phyloP scores from a whole-genome alignment of 371 early-diverging fungal genomes.

The Entomophthora muscae region DNA sequence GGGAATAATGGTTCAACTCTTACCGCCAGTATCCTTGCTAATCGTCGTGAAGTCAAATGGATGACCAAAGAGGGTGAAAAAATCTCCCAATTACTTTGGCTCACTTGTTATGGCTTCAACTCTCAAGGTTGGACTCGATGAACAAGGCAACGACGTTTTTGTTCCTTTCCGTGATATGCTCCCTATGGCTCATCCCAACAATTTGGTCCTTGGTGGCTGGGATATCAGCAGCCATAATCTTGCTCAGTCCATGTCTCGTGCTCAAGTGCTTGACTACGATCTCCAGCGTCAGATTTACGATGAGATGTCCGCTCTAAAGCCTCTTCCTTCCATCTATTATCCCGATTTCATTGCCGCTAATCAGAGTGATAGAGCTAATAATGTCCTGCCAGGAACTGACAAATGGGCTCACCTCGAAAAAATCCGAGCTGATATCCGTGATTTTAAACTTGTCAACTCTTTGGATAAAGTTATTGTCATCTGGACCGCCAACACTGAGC shows the following conservation, averaged over 20 bases:
- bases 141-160: slow-evolving; percentile 63
- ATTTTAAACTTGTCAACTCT: slow-evolving; percentile 69
- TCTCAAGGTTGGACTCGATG: slow-evolving; percentile 73
- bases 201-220: slow-evolving; percentile 92
- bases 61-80: slow-evolving; percentile 82
- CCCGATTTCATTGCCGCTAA: slow-evolving; percentile 94
- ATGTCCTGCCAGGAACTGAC: slow-evolving; percentile 56
- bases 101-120: slow-evolving; percentile 91
- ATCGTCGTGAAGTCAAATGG: slow-evolving; percentile 72
- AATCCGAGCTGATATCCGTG: slow-evolving; percentile 81
- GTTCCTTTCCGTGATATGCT: slow-evolving; percentile 79
- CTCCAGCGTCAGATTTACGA: slow-evolving; percentile 78
- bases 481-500: slow-evolving; percentile 98
- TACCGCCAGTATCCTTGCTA: slow-evolving; percentile 87
- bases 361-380: slow-evolving; percentile 89
- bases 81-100: slow-evolving; percentile 86
- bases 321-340: slow-evolving; percentile 89
- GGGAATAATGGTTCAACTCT: slow-evolving; percentile 97
- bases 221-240: slow-evolving; percentile 76
- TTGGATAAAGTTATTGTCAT: slow-evolving; percentile 88
- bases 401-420: slow-evolving; percentile 79
- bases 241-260: slow-evolving; percentile 81
- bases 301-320: slow-evolving; percentile 56
- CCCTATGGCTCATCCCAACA: slow-evolving; percentile 91
- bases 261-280: slow-evolving; percentile 85